Evolutionary conservation across 2,329 filamentous ascomycete genomes (phyloP).

Genomic region (Thelonectria olida): DNA sequence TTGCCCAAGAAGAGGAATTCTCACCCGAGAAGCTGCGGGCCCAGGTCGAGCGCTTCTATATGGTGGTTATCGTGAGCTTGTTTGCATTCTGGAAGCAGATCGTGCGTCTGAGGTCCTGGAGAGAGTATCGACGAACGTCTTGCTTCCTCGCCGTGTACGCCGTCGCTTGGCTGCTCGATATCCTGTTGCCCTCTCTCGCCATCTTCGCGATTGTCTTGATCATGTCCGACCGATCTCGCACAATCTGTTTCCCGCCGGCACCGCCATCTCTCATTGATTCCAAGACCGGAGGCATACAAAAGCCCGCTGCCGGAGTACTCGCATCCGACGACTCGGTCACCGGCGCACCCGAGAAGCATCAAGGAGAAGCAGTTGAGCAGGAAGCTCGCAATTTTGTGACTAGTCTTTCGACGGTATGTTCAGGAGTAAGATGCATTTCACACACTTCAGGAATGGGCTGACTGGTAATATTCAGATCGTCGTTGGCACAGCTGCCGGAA

Average conservation of each 20-base stretch:
- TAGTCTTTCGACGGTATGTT: constrained; percentile 61
- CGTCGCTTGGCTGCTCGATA: constrained; percentile 76
- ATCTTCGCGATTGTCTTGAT: constrained; percentile 72
- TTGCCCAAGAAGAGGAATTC: constrained; percentile 85
- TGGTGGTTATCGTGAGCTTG: constrained; percentile 76
- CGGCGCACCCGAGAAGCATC: constrained; percentile 83
- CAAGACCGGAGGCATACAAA: constrained; percentile 78
- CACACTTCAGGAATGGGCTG: not conserved
- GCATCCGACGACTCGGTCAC: constrained; percentile 82
- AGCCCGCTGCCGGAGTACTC: constrained; percentile 77
- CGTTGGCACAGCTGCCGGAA: constrained; percentile 78
- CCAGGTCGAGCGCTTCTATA: constrained; percentile 83
- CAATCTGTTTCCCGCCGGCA: constrained; percentile 77
- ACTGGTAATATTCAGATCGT: constrained; percentile 73
- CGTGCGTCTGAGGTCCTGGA: constrained; percentile 80
- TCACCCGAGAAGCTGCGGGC: constrained; percentile 83
- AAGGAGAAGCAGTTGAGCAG: constrained; percentile 84
- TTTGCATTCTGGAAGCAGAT: constrained; percentile 78
- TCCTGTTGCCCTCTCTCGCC: constrained; percentile 71
- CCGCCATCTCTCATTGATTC: constrained; percentile 77
- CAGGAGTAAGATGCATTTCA: constrained; percentile 37
- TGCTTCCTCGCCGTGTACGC: constrained; percentile 67
- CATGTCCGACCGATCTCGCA: constrained; percentile 69
- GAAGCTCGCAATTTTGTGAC: constrained; percentile 85
- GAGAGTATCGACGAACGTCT: constrained; percentile 73